Base-by-base conservation (phyloP, 1,139 yeast genomes). In the Yamadazyma atlantica region DNA sequence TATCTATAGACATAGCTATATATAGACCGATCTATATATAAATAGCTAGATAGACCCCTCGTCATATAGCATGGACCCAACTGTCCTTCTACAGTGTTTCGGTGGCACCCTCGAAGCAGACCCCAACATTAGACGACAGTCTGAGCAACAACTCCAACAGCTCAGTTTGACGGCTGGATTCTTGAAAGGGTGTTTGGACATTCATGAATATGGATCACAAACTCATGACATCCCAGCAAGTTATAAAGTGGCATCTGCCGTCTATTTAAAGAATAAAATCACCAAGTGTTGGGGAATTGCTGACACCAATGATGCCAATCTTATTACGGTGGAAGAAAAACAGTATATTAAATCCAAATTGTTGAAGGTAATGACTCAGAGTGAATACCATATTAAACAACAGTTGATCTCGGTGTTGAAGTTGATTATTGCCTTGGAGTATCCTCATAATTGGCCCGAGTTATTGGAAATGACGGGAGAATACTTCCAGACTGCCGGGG, bases 261-360 rank as follows among this genome's bases (percentile, higher is more conserved):
- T 92, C 21, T 90, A 82, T 58, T 80, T 92, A 63, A 92, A 92
- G 57, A 92, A 92, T 58, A 70, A 82, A 42, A 71, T 89, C 19
- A 64, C 74, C 11, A 75, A 76, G 41, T 73, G 74, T 44, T 92
- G 97, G 97, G 55, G 55, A 12, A 28, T 28, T n/a, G 58, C 59
- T 3, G 50, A 47, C 28, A 15, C 29, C 3, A 70, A 64, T 4
- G 50, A 55, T 15, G 39, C 49, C 17, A 39, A 51, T 14, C 54
- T 49, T 13, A 79, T 88, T 13, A 83, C 78, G 46, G 67, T 69
- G 8, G 88, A 75, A 45, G 97, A 90, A 55, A 84, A 81, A 51
- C 85, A 85, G 1, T 67, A 76, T 26, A 78, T 92, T 40, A 78
- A 84, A 44, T 85, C 81, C 12, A 67, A 83, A 29, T 55, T 85